A percentile compares a stretch with the other conserved stretches of the same genome.
phyloP scores from a whole-genome alignment of 2,329 filamentous ascomycete genomes.

The Cadophora luteo-olivacea region DNA sequence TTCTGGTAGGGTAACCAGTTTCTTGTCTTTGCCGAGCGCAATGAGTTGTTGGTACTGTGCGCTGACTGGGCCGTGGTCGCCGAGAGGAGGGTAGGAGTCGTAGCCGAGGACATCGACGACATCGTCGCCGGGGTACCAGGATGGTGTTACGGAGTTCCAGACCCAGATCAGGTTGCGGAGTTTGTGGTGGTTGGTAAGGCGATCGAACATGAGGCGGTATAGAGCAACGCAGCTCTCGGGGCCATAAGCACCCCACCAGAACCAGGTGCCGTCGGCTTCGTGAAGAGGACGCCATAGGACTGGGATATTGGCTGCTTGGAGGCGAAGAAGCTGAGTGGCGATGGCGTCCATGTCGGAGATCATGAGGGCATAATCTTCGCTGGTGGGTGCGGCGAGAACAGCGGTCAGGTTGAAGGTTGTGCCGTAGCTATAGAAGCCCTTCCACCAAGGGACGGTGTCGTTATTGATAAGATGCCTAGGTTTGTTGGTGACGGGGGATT shows the following conservation, averaged over 20 bases:
- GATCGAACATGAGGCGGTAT: constrained; percentile 51
- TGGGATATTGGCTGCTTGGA: constrained; percentile 52
- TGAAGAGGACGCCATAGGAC: constrained; percentile 56
- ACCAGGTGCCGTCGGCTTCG: constrained; percentile 58
- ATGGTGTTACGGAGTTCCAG: constrained; percentile 54
- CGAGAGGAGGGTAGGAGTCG: constrained; percentile 51
- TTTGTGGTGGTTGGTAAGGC: constrained; percentile 51
- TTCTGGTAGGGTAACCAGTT: constrained; percentile 55
- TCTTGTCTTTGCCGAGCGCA: constrained; percentile 51
- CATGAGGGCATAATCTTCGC: constrained; percentile 55
- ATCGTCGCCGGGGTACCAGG: constrained; percentile 56
- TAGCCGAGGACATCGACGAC: constrained; percentile 55
- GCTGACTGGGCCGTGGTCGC: constrained; percentile 47
- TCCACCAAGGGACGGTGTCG: constrained; percentile 48
- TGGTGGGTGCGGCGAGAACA: constrained; percentile 49
- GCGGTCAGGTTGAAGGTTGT: constrained; percentile 55
- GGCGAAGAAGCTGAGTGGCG: constrained; percentile 52
- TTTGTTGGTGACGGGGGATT: constrained; percentile 22
- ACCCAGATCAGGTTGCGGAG: constrained; percentile 58
- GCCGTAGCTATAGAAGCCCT: constrained; percentile 57
- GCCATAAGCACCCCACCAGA: constrained; percentile 59
- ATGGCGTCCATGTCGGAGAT: constrained; percentile 57
- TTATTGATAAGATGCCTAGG: constrained; percentile 53
- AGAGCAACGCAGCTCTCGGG: constrained; percentile 53
- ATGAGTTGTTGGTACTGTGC: constrained; percentile 53